Evolutionary conservation across 2,329 filamentous ascomycete genomes (phyloP).

Genomic region (Aulographum hederae): DNA sequence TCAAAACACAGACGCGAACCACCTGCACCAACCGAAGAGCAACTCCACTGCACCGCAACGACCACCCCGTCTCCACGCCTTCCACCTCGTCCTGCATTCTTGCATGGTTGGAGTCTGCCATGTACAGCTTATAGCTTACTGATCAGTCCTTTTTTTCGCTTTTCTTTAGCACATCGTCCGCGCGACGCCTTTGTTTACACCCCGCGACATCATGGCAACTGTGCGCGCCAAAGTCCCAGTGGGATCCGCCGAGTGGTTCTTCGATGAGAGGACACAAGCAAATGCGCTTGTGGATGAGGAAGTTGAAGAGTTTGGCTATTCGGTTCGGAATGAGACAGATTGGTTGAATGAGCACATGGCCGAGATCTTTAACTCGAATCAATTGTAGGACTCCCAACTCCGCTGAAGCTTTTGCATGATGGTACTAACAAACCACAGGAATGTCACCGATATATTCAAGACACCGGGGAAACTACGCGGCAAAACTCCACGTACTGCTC

Average conservation of each 20-base stretch:
- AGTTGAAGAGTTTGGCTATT: slow-evolving; percentile 82
- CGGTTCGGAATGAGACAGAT: slow-evolving; percentile 82
- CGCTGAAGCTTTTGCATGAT: slow-evolving; percentile 4
- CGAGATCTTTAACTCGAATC: slow-evolving; percentile 73
- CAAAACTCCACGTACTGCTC: slow-evolving; percentile 57
- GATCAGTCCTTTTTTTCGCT: too few relatives aligned
- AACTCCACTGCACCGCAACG: too few relatives aligned
- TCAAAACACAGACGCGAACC: too few relatives aligned
- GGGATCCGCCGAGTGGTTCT: slow-evolving; percentile 71
- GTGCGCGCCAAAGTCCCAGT: slow-evolving; percentile 30
- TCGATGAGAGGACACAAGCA: slow-evolving; percentile 65
- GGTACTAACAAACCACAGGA: slow-evolving; percentile 36
- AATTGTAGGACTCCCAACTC: slow-evolving; percentile 55
- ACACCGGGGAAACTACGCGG: slow-evolving; percentile 69
- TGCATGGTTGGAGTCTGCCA: too few relatives aligned
- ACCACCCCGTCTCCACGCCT: too few relatives aligned
- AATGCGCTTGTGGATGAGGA: slow-evolving; percentile 61
- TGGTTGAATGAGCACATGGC: slow-evolving; percentile 99
- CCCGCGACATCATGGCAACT: slow-evolving; percentile 8
- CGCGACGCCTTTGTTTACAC: too few relatives aligned
- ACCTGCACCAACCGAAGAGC: too few relatives aligned
- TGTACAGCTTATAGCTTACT: too few relatives aligned
- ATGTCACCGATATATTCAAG: slow-evolving; percentile 90
- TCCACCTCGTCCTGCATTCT: too few relatives aligned
- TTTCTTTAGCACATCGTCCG: too few relatives aligned